Evolutionary conservation across 2,329 filamentous ascomycete genomes (phyloP), one percentile per base, ranked within the genome.

Genomic region (Talaromyces albobiverticillius): DNA sequence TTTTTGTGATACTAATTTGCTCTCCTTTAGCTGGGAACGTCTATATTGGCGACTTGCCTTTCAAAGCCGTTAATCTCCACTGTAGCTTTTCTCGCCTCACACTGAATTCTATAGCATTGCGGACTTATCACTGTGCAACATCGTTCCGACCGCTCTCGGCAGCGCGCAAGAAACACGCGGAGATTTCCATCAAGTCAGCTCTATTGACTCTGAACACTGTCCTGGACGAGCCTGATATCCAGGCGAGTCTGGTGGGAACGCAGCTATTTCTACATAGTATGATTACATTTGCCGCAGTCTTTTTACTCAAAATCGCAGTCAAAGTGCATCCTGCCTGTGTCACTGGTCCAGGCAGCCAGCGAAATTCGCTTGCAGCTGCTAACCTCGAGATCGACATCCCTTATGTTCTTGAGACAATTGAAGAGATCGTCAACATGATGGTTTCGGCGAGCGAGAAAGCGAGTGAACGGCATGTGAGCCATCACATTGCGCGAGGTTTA

Each of bases 81-180:
- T 79, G 78, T 56, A 69, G 80, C 61, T 81, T 79, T 60, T 79
- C 76, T 45, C 73, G 77, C 46, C 64, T 81, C 16, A 76, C 79
- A 45, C 65, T 81, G 8, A 75, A 78, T 42, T 79, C 79, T 4
- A 73, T 79, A 23, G 77, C 76, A 26, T 63, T 81, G 22, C 72
- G 77, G 26, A 76, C 76, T 8, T 73, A 78, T 50, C 69, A 72
- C 49, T 70, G 69, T 18, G 67, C 68, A 13, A 64, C 62, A 10
- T 69, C 70, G 13, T 63, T 68, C 5, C 65, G 68, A 40, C 61
- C 64, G 3, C 73, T 78, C 63, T 77, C 76, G 1, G 61, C 67
- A 3, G 75, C 78, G 58, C 71, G 76, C 13, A 72, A 73, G 46
- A 71, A 77, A 51, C 70, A 64, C 59, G 77, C 67, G 53, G 77